Base-by-base conservation (phyloP, 768 basidiomycete species). In the Kondoa malvinella region DNA sequence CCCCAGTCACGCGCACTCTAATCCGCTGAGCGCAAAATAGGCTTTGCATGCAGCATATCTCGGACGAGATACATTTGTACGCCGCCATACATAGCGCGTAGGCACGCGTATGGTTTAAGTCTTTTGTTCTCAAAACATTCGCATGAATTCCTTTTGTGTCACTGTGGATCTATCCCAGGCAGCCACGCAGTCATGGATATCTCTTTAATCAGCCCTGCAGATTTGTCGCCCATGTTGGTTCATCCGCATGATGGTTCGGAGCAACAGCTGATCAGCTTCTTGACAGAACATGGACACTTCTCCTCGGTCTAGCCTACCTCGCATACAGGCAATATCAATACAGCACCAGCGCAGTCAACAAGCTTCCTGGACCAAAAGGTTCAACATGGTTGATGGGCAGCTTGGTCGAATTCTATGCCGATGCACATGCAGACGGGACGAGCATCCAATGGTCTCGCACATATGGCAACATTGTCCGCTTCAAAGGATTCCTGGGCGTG, bases 321-420 rank as follows among this genome's bases (percentile, higher is more conserved):
- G 40, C 40, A 21, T 50, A 50, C 40, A 50, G 40, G 21, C 40
- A 50, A 21, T 50, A 50, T 50, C 40, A 50, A 21, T 50, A 50
- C 21, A 8, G 40, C 8, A 50, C 40, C 8, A 50, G 40, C 40
- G 40, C 40, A 8, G 32, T 63, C 26, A 27, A 8, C 17, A 17
- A 21, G 32, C 61, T 63, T 15, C 61, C 61, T 3, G 61, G 61
- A 27, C 61, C 61, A 8, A 27, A 32, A 32, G 3, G n/a, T 17
- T 63, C 61, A 33, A 29, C 61, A 17, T 63, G 61, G 61, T 29
- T 63, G 27, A 16, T 63, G 14, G 61, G 61, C 3, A 63, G 61
- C 32, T 63, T 63, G 61, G 61, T 63, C 30, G 61, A 63, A 16
- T 63, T 63, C 30, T 63, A 63, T 29, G 31, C n/a, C 61, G 17